Evolutionary conservation across 345 rosid genomes (phyloP), one percentile per base, ranked within the genome.

Genomic region (Eucalyptus virginea): DNA sequence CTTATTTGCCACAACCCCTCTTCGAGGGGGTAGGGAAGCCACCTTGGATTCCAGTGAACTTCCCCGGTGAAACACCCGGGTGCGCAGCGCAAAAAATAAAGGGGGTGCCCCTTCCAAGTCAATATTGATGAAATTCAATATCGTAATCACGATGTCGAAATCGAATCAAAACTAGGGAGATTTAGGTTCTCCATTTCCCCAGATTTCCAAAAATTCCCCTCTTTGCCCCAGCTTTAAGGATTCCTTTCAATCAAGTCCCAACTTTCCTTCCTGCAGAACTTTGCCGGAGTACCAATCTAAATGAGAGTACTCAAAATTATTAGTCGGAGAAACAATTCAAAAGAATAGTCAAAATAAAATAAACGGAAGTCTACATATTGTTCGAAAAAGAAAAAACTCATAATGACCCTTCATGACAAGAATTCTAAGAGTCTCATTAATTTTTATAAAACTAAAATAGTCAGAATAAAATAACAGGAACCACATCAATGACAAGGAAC

Each of bases 321-420:
- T 10, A 24, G 1, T 56, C 30, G 30, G 62, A 56, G 12, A 23
- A 56, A 56, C 30, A 23, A 24, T 56, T 56, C 30, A 56, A 24
- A 56, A 28, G n/a, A 28, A 19, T 52, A 52, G 58, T 19, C 24
- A 3, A 52, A 19, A 19, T 8, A 8, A 8, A 52, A 52, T 60
- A 62, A 62, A 62, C 32, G n/a, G 16, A 62, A 62, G 15, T 62
- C 16, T 62, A 62, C 69, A 62, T 28, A 28, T 1, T 60, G 1
- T 60, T 12, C 0, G n/a, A 60, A 60, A 28, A 60, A 30, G n/a
- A 28, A 12, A 60, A 62, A 62, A 13, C 2, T 62, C 32, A 30
- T 12, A 62, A 62, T 6, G 32, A 62, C 0, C 69, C 0, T 62
- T 62, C 69, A 14, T 6, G 69, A 62, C 32, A 28, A 62, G n/a